Evolutionary conservation across 805 yeast species (phyloP).

Genomic region (Ogataea parapolymorpha): DNA sequence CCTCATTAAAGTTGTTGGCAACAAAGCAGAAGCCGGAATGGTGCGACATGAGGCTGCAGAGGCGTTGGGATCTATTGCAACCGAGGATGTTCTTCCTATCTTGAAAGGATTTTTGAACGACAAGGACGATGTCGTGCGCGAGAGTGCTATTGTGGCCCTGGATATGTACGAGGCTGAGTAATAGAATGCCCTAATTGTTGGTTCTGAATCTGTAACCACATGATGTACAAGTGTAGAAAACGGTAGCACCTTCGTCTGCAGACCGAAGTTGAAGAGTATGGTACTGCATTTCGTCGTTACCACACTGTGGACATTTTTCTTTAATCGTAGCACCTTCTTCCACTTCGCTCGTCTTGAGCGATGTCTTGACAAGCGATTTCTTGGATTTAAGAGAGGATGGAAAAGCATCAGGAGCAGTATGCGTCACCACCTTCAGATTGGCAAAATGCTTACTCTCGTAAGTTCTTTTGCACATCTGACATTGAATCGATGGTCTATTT

Average conservation of each 20-base stretch:
- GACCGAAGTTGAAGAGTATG: conserved; percentile 95
- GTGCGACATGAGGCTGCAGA: conserved; percentile 99
- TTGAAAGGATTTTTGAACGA: conserved; percentile 76
- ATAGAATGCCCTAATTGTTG: conserved; percentile 53
- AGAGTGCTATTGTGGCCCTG: conserved; percentile 93
- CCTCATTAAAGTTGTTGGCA: conserved; percentile 74
- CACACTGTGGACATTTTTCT: conserved; percentile 98
- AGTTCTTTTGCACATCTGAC: conserved; percentile 47
- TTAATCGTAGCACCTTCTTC: conserved; percentile 96
- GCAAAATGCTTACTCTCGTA: conserved; percentile 54
- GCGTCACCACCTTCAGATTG: conserved; percentile 80
- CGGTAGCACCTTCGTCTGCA: conserved; percentile 99
- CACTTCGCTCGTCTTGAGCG: conserved; percentile 68
- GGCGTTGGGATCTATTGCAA: conserved; percentile 95
- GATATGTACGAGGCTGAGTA: conserved; percentile 97
- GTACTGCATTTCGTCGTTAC: conserved; percentile 96
- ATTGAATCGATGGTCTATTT: conserved; percentile 46
- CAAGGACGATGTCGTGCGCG: conserved; percentile 86
- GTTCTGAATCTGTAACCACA: conserved; percentile 95
- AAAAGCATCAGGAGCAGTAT: conserved; percentile 88
- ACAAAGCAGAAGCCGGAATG: conserved; percentile 89
- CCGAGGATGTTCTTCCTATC: conserved; percentile 91
- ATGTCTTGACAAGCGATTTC: conserved; percentile 86
- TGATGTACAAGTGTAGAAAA: conserved; percentile 90
- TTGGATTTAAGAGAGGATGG: conserved; percentile 81